Conservation (phyloP, 2,329 filamentous ascomycete genomes). For the Aspergillaceae sp. region DNA sequence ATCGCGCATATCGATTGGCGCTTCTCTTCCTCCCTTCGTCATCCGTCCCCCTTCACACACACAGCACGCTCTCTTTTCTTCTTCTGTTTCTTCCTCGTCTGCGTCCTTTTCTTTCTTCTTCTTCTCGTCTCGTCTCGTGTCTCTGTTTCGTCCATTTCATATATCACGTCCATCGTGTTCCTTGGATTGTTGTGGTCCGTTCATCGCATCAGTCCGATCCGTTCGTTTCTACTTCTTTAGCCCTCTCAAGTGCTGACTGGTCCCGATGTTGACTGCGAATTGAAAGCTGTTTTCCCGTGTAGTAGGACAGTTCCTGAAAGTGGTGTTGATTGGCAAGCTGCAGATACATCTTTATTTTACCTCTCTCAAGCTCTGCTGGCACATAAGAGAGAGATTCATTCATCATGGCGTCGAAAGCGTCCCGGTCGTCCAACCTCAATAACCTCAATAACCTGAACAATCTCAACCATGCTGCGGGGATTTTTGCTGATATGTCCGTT, state of each 20-base stretch:
- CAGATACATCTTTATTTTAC: background rate
- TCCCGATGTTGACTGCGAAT: background rate
- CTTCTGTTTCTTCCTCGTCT: background rate
- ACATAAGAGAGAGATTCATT: background rate
- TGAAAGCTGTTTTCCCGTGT: background rate
- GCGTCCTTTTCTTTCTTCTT: conserved; percentile 2
- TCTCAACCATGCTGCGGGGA: conserved; percentile 73
- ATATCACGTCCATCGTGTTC: background rate
- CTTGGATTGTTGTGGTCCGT: too few relatives aligned
- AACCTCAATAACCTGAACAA: too few relatives aligned
- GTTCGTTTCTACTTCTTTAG: background rate
- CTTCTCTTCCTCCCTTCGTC: background rate
- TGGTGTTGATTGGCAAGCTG: background rate
- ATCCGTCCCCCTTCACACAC: background rate
- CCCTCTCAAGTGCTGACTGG: background rate
- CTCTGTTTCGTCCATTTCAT: background rate
- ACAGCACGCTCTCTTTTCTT: background rate
- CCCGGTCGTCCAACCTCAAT: conserved; percentile 45
- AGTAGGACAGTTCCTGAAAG: background rate
- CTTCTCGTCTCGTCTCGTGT: background rate
- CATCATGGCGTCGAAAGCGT: conserved; percentile 32
- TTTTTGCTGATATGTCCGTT: conserved; percentile 86
- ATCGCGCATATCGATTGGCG: background rate
- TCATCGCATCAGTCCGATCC: background rate
- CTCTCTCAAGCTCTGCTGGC: background rate